Evolutionary conservation across 1,139 yeast genomes (phyloP), one percentile per base, ranked within the genome.

Genomic region (Sugiyamaella xylanicola): DNA sequence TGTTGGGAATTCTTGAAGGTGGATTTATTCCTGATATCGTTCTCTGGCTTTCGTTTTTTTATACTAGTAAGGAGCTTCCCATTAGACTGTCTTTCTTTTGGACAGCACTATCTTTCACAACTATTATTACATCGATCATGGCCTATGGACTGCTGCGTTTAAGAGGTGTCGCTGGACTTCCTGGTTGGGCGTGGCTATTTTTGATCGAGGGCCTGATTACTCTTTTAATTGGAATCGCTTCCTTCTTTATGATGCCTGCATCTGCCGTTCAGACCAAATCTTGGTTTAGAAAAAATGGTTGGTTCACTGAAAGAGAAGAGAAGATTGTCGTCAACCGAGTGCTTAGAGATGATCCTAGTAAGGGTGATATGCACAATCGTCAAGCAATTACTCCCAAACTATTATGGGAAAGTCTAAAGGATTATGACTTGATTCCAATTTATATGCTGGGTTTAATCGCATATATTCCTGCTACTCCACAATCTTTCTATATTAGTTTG

Each of bases 121-220:
- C 64, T 39, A 67, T 68, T 49, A 44, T 63, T 43, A 65, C 69
- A 29, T 72, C 80, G 4, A 65, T 81, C 36, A 61, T 78, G 51
- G 81, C 82, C 0, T 75, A 74, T 58, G 82, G 77, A 0, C 65
- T 79, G 27, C 69, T 79, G 55, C 71, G 74, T 57, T 68, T 80
- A 65, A 66, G 77, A 22, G 79, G 80, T 11, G 49, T 62, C 0
- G 69, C 71, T 16, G 67, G 71, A 1, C 61, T 67, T 41, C 72
- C 69, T 39, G 88, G 88, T 20, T 84, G 88, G 88, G 74, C 79
- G 60, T 85, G 86, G 85, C 70, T 86, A 21, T 86, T 85, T 64
- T 65, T 86, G 25, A 72, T 86, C 52, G 91, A 85, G 65, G 91
- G 91, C 1, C 54, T 77, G 1, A 65, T 84, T 54, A 84, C 90